Percentiles rank a stretch among this genome's conserved stretches.
Conservation (phyloP, 208 protist genomes). For the Wallacemonas collosoma region DNA sequence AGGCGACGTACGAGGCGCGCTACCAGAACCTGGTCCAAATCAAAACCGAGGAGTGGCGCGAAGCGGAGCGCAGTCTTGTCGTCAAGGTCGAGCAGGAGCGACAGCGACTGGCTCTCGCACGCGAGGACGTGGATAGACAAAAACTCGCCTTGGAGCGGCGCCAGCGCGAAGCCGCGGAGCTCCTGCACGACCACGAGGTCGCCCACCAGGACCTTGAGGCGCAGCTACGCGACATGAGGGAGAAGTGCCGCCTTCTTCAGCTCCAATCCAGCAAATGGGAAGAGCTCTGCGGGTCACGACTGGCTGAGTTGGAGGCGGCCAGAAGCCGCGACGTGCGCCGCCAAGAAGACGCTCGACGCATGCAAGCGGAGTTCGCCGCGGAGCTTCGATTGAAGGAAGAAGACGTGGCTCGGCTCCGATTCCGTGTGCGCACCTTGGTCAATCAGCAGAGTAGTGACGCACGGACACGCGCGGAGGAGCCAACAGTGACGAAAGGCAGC, state of each 20-base stretch:
- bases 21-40: constrained; percentile 50
- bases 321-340: constrained; percentile 69
- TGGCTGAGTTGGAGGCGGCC: constrained; percentile 71
- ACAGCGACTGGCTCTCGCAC: constrained; percentile 49
- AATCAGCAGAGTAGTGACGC: neutral
- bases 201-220: constrained; percentile 19
- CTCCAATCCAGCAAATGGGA: constrained; percentile 70
- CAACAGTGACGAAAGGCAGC: no score
- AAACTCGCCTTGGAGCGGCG: constrained; percentile 55
- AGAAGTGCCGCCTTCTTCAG: constrained; percentile 48
- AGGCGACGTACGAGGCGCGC: constrained; percentile 50
- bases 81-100: constrained; percentile 69
- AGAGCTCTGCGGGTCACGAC: constrained; percentile 69
- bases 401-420: constrained; percentile 67
- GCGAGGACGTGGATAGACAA: constrained; percentile 72
- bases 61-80: constrained; percentile 55
- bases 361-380: constrained; percentile 73
- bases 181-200: constrained; percentile 46
- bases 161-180: constrained; percentile 43
- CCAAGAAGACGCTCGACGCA: constrained; percentile 63
- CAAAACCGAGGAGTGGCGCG: constrained; percentile 69
- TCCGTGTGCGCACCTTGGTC: constrained; percentile 54
- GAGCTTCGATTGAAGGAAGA: constrained; percentile 85
- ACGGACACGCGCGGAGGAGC: no score
- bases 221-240: constrained; percentile 41